A percentile compares a stretch with the other conserved stretches of the same genome.
These are phyloP conservation scores for Colletotrichum scovillei DNA, from an alignment of 2,329 filamentous ascomycete species.

Conservation along the genomic window DNA sequence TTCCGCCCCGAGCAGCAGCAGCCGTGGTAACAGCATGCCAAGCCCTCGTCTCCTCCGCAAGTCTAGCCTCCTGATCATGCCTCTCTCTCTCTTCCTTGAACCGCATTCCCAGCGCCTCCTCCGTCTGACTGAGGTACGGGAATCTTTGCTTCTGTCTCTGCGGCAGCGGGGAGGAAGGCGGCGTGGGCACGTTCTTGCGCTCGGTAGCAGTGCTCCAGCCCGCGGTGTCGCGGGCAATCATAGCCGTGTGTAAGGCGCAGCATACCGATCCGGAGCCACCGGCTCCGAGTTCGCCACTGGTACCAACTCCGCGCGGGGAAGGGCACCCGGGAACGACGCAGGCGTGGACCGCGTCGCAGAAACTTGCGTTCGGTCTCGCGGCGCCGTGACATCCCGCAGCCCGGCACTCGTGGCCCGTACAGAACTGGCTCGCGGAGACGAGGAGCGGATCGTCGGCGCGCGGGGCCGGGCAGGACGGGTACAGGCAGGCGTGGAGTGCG, in stretches of 20 bases:
- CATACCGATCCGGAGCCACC: neutral
- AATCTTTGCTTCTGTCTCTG: neutral
- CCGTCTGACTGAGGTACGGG: constrained; percentile 14
- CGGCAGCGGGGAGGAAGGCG: neutral
- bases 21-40: constrained; percentile 3
- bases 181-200: neutral
- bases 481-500: constrained; percentile 30
- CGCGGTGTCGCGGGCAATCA: constrained; percentile 3
- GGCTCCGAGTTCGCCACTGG: neutral
- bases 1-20: neutral
- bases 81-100: constrained; percentile 30
- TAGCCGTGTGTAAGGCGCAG: constrained; percentile 26
- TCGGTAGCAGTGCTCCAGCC: neutral
- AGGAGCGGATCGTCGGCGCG: constrained; percentile 29
- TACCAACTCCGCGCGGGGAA: neutral
- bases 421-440: constrained; percentile 21
- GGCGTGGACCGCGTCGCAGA: constrained; percentile 32
- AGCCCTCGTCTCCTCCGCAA: constrained; percentile 3
- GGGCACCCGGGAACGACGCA: constrained; percentile 22
- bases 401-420: constrained; percentile 30
- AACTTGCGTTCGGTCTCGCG: neutral
- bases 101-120: constrained; percentile 34
- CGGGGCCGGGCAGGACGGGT: constrained; percentile 22
- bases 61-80: constrained; percentile 18
- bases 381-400: neutral